phyloP scores from a whole-genome alignment of 225 moss, liverwort and hornwort species.

The Rhytidiadelphus loreus region DNA sequence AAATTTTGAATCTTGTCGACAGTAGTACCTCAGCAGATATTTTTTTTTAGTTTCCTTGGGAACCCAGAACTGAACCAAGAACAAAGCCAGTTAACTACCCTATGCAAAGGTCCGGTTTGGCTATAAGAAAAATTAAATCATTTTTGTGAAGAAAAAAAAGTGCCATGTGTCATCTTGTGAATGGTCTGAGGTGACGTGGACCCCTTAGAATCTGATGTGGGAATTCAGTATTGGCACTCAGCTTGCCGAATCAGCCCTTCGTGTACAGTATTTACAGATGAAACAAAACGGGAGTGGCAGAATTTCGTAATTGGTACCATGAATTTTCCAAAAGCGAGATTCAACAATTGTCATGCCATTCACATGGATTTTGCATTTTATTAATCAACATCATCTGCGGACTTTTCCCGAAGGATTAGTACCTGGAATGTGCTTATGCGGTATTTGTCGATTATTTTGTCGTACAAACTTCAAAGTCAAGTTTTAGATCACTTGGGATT shows the following conservation, averaged over 20 bases:
- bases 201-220: too few relatives aligned
- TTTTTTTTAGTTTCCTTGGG: background rate
- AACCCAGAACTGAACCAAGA: too few relatives aligned
- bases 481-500: background rate
- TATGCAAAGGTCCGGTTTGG: too few relatives aligned
- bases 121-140: too few relatives aligned
- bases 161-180: too few relatives aligned
- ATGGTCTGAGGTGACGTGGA: too few relatives aligned
- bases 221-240: too few relatives aligned
- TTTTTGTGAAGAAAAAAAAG: too few relatives aligned
- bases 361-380: background rate
- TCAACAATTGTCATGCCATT: background rate
- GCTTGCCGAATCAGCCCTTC: too few relatives aligned
- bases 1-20: background rate
- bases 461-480: background rate
- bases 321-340: background rate
- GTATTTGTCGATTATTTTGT: background rate
- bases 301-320: background rate
- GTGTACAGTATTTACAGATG: too few relatives aligned
- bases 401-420: background rate
- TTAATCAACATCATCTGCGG: background rate
- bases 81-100: too few relatives aligned
- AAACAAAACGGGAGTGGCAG: too few relatives aligned
- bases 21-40: background rate
- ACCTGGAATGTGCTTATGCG: background rate